Conservation (phyloP, 2,329 filamentous ascomycete genomes). For the Pseudogymnoascus verrucosus region DNA sequence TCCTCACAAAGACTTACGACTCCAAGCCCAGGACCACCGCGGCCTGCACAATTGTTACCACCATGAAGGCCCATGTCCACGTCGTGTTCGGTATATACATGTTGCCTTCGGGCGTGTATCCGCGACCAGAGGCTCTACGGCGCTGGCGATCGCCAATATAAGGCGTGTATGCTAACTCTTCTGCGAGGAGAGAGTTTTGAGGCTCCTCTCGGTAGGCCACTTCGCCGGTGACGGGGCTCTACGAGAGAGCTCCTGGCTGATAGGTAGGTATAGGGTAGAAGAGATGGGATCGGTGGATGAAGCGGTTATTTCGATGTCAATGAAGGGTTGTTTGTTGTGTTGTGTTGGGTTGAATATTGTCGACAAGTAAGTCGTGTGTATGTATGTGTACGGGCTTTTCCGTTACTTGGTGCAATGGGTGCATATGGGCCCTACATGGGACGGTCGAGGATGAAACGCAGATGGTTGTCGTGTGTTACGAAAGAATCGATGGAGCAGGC, state of each 20-base stretch:
- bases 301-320: not conserved
- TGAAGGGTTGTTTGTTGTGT: not conserved
- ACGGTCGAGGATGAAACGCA: not conserved
- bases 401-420: not conserved
- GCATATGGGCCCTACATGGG: conserved; percentile 1
- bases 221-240: conserved; percentile 28
- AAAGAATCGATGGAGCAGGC: conserved; percentile 14
- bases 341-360: not conserved
- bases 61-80: conserved; percentile 85
- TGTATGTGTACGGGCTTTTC: not conserved
- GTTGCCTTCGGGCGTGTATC: conserved; percentile 27
- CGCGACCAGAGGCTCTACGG: conserved; percentile 18
- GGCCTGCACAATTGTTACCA: conserved; percentile 67
- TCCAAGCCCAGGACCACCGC: conserved; percentile 76
- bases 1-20: conserved; percentile 52
- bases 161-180: conserved; percentile 30
- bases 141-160: conserved; percentile 27
- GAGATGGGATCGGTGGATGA: not conserved
- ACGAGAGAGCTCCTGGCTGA: not conserved
- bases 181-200: conserved; percentile 38
- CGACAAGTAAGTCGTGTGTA: not conserved
- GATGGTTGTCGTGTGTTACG: conserved; percentile 7
- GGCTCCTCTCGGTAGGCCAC: conserved; percentile 40
- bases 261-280: not conserved
- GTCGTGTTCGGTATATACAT: conserved; percentile 74